Evolutionary conservation across 2,329 filamentous ascomycete species (phyloP).

Genomic region (Sarocladiaceae sp.): DNA sequence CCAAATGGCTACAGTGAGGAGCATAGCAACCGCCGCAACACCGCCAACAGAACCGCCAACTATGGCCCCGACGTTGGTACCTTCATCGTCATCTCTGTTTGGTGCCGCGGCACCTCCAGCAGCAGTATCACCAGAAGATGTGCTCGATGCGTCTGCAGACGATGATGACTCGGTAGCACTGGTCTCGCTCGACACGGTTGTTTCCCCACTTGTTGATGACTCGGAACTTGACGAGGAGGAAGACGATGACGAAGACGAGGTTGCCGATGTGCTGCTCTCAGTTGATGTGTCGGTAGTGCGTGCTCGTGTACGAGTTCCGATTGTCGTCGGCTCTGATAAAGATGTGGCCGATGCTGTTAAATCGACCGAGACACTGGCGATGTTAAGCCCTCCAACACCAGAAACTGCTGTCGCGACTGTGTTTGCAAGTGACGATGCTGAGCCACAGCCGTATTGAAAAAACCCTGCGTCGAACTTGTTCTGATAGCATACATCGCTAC

Average conservation of each 20-base stretch:
- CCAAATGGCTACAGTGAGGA: slow-evolving; percentile 37
- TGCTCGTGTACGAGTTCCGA: slow-evolving; percentile 22
- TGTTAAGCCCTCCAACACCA: slow-evolving; percentile 29
- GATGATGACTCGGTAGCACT: slow-evolving; percentile 12
- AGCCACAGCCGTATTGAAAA: slow-evolving; percentile 54
- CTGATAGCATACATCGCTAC: slow-evolving; percentile 47
- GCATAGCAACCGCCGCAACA: slow-evolving; percentile 38
- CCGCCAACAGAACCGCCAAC: slow-evolving; percentile 52
- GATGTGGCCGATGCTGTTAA: slow-evolving; percentile 35
- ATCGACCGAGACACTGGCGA: slow-evolving; percentile 35
- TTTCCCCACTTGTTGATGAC: slow-evolving; percentile 10
- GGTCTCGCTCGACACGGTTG: slow-evolving; percentile 10
- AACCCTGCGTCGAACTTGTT: slow-evolving; percentile 53
- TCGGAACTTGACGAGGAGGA: slow-evolving; percentile 11
- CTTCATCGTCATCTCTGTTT: slow-evolving; percentile 4
- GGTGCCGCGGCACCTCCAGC: neutral
- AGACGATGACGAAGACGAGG: slow-evolving; percentile 10
- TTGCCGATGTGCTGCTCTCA: slow-evolving; percentile 11
- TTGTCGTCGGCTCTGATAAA: slow-evolving; percentile 36
- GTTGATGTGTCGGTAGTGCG: neutral
- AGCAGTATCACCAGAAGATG: slow-evolving; percentile 6
- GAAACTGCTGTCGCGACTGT: slow-evolving; percentile 36
- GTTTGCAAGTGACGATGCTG: slow-evolving; percentile 41
- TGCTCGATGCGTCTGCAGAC: slow-evolving; percentile 10
- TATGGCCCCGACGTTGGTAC: slow-evolving; percentile 38